Conservation (phyloP, 2,329 filamentous ascomycete species). For the Thermochaetoides dissita region DNA sequence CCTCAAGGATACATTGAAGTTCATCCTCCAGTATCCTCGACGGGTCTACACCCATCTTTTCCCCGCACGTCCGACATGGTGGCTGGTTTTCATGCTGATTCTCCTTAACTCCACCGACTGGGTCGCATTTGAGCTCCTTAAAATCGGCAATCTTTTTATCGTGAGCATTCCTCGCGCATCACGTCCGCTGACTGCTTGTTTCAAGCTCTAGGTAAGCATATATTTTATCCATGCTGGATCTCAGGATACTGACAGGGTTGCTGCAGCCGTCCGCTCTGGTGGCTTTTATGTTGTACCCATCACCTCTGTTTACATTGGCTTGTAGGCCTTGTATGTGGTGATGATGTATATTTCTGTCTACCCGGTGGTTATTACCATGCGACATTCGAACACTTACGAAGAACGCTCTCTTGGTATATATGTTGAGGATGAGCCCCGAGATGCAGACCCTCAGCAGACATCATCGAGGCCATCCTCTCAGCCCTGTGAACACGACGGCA, state of each 20-base stretch:
- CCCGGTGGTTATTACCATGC: constrained; percentile 48
- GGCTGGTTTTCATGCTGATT: constrained; percentile 47
- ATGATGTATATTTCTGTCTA: constrained; percentile 56
- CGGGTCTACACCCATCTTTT: constrained; percentile 52
- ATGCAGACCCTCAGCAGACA: constrained; percentile 19
- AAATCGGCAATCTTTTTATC: constrained; percentile 45
- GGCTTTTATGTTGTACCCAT: constrained; percentile 55
- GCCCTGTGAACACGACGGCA: too few relatives aligned
- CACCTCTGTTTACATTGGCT: constrained; percentile 38
- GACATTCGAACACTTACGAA: constrained; percentile 59
- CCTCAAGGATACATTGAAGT: constrained; percentile 36
- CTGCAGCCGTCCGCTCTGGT: constrained; percentile 44
- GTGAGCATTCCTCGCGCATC: constrained; percentile 36
- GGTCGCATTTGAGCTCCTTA: constrained; percentile 51
- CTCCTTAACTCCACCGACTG: constrained; percentile 50
- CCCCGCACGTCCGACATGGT: constrained; percentile 50
- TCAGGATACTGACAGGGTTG: too few relatives aligned
- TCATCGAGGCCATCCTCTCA: too few relatives aligned
- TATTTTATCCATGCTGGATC: background rate
- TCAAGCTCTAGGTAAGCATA: constrained; percentile 38
- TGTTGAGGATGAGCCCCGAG: constrained; percentile 20
- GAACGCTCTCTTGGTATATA: constrained; percentile 52
- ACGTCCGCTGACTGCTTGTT: constrained; percentile 50
- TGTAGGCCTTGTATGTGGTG: constrained; percentile 46
- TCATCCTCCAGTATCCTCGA: constrained; percentile 41